phyloP scores from a whole-genome alignment of 1,139 yeast genomes.

The Tardiomyces blankii region DNA sequence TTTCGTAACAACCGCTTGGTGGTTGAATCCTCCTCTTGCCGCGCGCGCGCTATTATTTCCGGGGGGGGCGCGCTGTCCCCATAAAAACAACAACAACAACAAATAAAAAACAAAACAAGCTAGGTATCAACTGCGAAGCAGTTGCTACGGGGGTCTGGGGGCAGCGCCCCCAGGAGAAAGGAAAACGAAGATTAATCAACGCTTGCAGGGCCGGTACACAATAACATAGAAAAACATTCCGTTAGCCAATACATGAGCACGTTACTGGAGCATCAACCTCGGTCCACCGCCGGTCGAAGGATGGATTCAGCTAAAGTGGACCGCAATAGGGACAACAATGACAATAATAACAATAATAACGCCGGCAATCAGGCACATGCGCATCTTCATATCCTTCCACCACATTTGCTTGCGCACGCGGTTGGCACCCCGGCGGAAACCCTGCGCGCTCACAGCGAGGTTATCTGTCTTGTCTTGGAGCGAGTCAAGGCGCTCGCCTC shows the following conservation, averaged over 20 bases:
- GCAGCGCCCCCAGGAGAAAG: too few species aligned
- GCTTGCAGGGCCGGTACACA: too few species aligned
- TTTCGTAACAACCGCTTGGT: too few species aligned
- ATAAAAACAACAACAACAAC: too few species aligned
- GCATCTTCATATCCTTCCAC: slow-evolving; percentile 98
- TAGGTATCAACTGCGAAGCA: too few species aligned
- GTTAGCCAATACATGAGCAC: not conserved
- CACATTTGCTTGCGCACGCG: slow-evolving; percentile 98
- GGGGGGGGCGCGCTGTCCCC: too few species aligned
- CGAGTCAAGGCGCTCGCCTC: slow-evolving; percentile 89
- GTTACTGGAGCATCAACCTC: not conserved
- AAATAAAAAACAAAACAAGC: too few species aligned
- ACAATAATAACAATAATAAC: slow-evolving; percentile 75
- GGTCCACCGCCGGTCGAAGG: not conserved
- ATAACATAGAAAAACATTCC: not conserved
- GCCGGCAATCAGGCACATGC: slow-evolving; percentile 79
- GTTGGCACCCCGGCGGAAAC: slow-evolving; percentile 95
- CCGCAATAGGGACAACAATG: slow-evolving; percentile 76
- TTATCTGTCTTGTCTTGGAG: slow-evolving; percentile 92
- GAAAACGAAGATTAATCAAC: too few species aligned
- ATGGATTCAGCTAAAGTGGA: not conserved
- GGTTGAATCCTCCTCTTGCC: too few species aligned
- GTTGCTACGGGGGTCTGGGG: too few species aligned
- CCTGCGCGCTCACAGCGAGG: slow-evolving; percentile 87
- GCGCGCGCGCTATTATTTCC: too few species aligned